Base-by-base conservation (phyloP, 1,139 yeast species). In the Candida labiduridarum region DNA sequence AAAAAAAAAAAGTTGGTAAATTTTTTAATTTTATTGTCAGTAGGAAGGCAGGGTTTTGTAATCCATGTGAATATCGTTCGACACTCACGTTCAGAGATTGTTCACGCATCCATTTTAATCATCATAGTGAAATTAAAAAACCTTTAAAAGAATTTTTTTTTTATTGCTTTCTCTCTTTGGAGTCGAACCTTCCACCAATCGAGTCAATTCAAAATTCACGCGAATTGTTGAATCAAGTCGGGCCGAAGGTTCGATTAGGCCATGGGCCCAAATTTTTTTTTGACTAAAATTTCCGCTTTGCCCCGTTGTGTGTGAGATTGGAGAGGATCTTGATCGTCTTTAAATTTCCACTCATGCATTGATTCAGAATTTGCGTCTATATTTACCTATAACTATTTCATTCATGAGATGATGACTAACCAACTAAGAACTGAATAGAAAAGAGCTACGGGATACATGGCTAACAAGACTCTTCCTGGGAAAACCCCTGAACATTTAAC, bases 401-500 rank as follows among this genome's bases (percentile, higher is more conserved):
- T 7, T 61, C 68, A 86, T 22, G 89, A 83, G 48, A 88, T 84
- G 15, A 89, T 87, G 55, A 87, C 85, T 45, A 89, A 71, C 96
- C 96, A 89, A 29, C 91, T 84, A 51, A 89, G 74, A 2, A 87
- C 80, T 1, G 85, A 80, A 64, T 85, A 89, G 64, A 88, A 84
- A 53, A 89, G 74, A 1, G 83, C 86, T n/a, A 89, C 85, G 0
- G 96, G 96, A 61, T 86, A 89, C 11, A 87, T 77, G 14, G 96
- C 95, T 55, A 89, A 71, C 43, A 86, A 74, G 1, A 87, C 83
- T 54, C 95, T 74, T 15, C 88, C 86, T 10, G 84, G 86, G 33
- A 81, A 68, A 1, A 86, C 89, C 1, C 92, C 91, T 18, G 87
- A 82, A 55, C 84, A 82, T 59, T 82, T 81, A 53, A 87, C 75